Base-by-base conservation (phyloP, 2,329 filamentous ascomycete genomes). In the Aspergillus oerlinghausenensis region DNA sequence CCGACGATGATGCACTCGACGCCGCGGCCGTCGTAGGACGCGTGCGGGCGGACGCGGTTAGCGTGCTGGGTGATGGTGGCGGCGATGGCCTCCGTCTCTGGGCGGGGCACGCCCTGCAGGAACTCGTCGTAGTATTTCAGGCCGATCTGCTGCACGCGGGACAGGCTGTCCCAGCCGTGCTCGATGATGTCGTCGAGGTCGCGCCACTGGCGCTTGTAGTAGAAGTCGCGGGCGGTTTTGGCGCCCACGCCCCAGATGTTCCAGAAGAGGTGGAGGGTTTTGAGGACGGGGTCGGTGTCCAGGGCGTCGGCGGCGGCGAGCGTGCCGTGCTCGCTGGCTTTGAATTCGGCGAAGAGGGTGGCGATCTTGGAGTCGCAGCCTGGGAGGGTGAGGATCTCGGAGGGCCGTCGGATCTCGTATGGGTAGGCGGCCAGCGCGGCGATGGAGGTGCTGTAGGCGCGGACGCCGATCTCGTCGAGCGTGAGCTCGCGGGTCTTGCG, bases 81-180 rank as follows among this genome's bases (percentile, higher is more conserved):
- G 0, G 83, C 84, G 53, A 96, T 96, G 0, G 70, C 67, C 63
- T 90, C 86, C 0, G 91, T 88, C 71, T 97, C 92, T 0, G 68
- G 56, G 1, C 92, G 84, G 0, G 90, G 82, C 4, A 97, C 90
- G 14, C 83, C 85, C 17, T 81, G 73, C 49, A 83, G 77, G 55
- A 99, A 89, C 61, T 97, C 93, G 35, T 95, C 88, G 70, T 95
- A 96, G 74, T 87, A 97, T 70, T 97, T 97, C 48, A 97, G 79
- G 0, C 94, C 93, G 55, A 97, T 96, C 70, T 97, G 92, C 72
- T 97, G 93, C 1, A 90, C 88, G 11, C 92, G 85, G 0, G 82
- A 88, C 1, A 97, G 78, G 0, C 73, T 79, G 21, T 79, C 70
- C 93, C 93, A 97, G 10, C 89, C 92, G 65, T 86, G 82, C 66